Conservation (phyloP, 108 stramenopile species). For the Craspedostauros australis region DNA sequence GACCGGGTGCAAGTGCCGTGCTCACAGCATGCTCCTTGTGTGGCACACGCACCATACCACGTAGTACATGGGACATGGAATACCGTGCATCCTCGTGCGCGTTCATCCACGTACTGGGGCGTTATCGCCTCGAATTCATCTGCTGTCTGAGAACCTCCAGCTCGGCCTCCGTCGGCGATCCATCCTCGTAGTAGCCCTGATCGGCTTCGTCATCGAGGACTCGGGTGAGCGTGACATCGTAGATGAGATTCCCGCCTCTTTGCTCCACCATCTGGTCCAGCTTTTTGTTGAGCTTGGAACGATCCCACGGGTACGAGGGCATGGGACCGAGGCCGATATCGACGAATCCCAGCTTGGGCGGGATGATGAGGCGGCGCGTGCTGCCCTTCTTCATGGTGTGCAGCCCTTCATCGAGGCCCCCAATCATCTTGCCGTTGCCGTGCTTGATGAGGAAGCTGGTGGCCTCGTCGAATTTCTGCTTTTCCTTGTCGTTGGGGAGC, state of each 20-base stretch:
- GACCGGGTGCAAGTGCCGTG: no score
- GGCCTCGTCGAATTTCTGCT: slow-evolving; percentile 59
- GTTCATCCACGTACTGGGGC: no score
- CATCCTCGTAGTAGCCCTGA: slow-evolving; percentile 85
- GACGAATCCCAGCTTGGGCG: slow-evolving; percentile 80
- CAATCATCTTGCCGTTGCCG: slow-evolving; percentile 75
- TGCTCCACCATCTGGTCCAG: slow-evolving; percentile 67
- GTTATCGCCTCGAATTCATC: no score
- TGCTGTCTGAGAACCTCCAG: slow-evolving; percentile 42
- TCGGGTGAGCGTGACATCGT: slow-evolving; percentile 57
- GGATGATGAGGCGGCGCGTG: slow-evolving; percentile 65
- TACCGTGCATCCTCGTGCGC: no score
- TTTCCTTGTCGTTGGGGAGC: slow-evolving; percentile 43
- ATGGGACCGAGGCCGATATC: slow-evolving; percentile 61
- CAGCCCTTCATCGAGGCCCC: slow-evolving; percentile 79
- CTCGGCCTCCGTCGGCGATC: slow-evolving; percentile 47
- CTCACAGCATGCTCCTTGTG: no score
- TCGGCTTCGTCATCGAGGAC: slow-evolving; percentile 80
- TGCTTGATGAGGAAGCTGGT: slow-evolving; percentile 67
- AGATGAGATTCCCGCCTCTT: slow-evolving; percentile 64
- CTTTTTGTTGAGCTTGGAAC: slow-evolving; percentile 51
- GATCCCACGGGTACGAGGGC: slow-evolving; percentile 58
- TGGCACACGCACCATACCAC: no score
- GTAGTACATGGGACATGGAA: no score
- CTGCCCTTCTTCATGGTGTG: slow-evolving; percentile 81